A percentile compares a stretch with the other conserved stretches of the same genome.
Evolutionary conservation across 441 rosid genomes (phyloP).

Genomic region (Mallotus japonicus): DNA sequence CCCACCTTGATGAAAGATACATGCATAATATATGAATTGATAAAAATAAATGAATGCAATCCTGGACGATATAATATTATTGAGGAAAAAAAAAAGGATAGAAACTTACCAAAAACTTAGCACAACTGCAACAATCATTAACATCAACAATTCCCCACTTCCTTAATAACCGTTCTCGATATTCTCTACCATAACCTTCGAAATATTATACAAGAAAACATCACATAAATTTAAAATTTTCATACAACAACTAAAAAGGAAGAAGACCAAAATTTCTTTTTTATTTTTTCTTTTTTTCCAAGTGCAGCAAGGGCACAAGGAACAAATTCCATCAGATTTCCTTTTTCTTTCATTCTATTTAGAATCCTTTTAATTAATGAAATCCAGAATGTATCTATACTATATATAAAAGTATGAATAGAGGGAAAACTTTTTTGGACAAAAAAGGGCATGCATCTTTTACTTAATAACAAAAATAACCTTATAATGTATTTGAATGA

Average conservation of each 20-base stretch:
- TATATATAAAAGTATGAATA: no score
- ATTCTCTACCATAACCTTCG: constrained; percentile 90
- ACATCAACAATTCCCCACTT: constrained; percentile 92
- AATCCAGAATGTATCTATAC: neutral
- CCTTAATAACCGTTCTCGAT: constrained; percentile 65
- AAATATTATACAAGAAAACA: constrained; percentile 24
- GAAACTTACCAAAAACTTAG: constrained; percentile 63
- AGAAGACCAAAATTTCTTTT: neutral
- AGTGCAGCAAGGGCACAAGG: neutral
- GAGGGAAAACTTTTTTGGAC: no score
- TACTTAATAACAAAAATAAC: no score
- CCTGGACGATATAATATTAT: constrained; percentile 3
- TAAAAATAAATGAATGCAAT: neutral
- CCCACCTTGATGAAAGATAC: constrained; percentile 55
- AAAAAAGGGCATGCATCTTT: no score
- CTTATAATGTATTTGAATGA: no score
- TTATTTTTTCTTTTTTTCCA: neutral
- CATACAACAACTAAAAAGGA: constrained; percentile 2
- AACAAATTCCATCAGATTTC: constrained; percentile 9
- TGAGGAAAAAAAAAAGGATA: neutral
- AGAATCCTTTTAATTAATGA: neutral
- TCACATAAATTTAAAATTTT: constrained; percentile 4
- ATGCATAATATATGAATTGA: constrained; percentile 1
- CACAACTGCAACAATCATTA: constrained; percentile 91
- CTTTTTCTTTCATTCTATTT: neutral